Percentiles rank a stretch among this genome's conserved stretches.
phyloP scores from a whole-genome alignment of 1,284 basidiomycete species.

The Trametes versicolor region DNA sequence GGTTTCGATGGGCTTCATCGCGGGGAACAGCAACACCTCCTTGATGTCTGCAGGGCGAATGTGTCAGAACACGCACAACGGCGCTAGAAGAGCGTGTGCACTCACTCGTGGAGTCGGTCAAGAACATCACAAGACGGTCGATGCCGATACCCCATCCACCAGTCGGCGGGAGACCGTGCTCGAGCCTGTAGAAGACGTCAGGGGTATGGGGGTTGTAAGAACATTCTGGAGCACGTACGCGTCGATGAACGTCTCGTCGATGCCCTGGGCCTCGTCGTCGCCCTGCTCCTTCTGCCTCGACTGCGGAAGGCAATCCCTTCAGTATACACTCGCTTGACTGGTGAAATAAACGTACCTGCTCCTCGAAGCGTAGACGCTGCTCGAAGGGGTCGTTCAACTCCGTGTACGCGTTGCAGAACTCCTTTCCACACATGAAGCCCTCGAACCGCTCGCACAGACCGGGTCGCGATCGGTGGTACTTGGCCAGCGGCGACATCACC shows the following conservation, averaged over 20 bases:
- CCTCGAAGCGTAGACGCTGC: constrained; percentile 95
- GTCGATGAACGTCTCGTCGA: constrained; percentile 95
- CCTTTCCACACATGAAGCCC: constrained; percentile 98
- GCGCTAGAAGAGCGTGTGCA: constrained; percentile 34
- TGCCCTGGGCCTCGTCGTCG: constrained; percentile 97
- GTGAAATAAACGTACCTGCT: constrained; percentile 65
- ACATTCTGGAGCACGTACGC: constrained; percentile 64
- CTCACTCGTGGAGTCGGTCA: constrained; percentile 90
- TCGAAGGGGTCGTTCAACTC: constrained; percentile 99
- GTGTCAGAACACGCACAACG: constrained; percentile 37
- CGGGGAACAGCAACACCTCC: constrained; percentile 90
- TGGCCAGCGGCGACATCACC: constrained; percentile 99
- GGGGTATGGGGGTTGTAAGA: constrained; percentile 16
- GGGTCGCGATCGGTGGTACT: constrained; percentile 92
- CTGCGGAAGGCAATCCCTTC: constrained; percentile 45
- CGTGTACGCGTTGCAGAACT: constrained; percentile 98
- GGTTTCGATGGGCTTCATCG: constrained; percentile 85
- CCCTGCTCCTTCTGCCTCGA: constrained; percentile 94
- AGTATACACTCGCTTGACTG: background rate
- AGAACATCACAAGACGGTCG: constrained; percentile 96
- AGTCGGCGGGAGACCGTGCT: constrained; percentile 97
- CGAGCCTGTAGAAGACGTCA: constrained; percentile 66
- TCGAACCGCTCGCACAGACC: constrained; percentile 99
- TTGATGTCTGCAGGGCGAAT: constrained; percentile 75
- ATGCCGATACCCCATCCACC: constrained; percentile 97